Evolutionary conservation across 441 rosid genomes (phyloP), one percentile per base, ranked within the genome.

Genomic region (Brassica hybrid): DNA sequence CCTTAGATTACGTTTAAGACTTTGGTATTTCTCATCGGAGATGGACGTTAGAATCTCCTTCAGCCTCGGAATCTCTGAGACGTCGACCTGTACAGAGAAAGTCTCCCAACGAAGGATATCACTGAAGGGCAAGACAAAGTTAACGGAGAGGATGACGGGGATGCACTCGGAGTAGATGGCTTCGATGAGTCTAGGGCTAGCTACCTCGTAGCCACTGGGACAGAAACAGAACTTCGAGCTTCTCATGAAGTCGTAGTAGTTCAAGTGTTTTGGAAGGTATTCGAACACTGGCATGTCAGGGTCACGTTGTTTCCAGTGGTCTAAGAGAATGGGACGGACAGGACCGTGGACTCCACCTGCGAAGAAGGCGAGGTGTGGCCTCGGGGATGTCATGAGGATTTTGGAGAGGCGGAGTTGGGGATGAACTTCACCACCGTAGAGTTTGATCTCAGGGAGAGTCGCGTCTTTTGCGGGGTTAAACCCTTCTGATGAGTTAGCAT

Each of bases 151-250:
- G 34, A 95, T 88, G 10, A 95, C 98, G 4, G 99, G 99, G 23
- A 95, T 86, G 19, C 99, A 95, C 60, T 88, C 96, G 0, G 97
- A 79, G 67, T 88, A 91, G 4, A 93, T 90, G 63, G 99, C 86
- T 86, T 95, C 99, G 1, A 84, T 94, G 18, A 91, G 80, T 76
- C 98, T 84, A 12, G 99, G 99, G 77, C 99, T 95, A 27, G 99
- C 98, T 21, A 95, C 99, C 64, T 95, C 99, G 3, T 89, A 73
- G 7, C 98, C 99, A 32, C 99, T 95, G 3, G 99, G 99, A 76
- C 99, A 95, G 23, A 95, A 76, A 73, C 99, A 95, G 60, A 83
- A 95, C 83, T 85, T 90, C 18, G 99, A 93, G 13, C 83, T 80
- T 62, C 88, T 85, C 97, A 95, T 88, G 58, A 84, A 84, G 2